Evolutionary conservation across 306 rosid species (phyloP).

Genomic region (Begonia fuchsioides): DNA sequence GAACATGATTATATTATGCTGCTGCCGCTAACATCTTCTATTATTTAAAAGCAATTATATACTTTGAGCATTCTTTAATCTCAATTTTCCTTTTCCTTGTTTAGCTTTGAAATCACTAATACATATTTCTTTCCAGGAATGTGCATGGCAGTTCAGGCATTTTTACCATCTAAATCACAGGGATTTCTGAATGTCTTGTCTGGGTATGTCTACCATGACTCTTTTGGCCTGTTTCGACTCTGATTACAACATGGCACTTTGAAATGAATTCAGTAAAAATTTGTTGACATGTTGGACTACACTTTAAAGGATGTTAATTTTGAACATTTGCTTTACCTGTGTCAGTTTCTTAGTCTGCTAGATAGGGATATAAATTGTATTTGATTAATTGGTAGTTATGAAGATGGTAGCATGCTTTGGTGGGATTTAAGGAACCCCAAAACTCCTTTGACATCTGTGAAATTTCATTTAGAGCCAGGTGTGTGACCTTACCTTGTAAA

Average conservation of each 20-base stretch:
- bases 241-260: too few relatives aligned
- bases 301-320: not conserved
- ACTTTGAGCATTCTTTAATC: not conserved
- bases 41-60: too few relatives aligned
- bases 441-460: constrained; percentile 54
- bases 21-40: too few relatives aligned
- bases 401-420: constrained; percentile 96
- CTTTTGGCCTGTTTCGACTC: constrained; percentile 2
- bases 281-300: not conserved
- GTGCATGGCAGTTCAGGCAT: constrained; percentile 93
- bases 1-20: too few relatives aligned
- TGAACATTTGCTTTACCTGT: not conserved
- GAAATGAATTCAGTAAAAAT: too few relatives aligned
- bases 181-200: constrained; percentile 69
- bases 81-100: not conserved
- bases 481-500: constrained; percentile 6
- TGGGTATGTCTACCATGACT: constrained; percentile 33
- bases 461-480: constrained; percentile 92
- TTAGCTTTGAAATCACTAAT: constrained; percentile 8
- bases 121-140: constrained; percentile 51
- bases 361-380: not conserved
- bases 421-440: constrained; percentile 77
- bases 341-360: too few relatives aligned
- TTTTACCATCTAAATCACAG: constrained; percentile 48
- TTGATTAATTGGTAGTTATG: constrained; percentile 36